A percentile compares a stretch with the other conserved stretches of the same genome.
phyloP scores from a whole-genome alignment of 1,284 basidiomycete species.

The Irpex sp. region DNA sequence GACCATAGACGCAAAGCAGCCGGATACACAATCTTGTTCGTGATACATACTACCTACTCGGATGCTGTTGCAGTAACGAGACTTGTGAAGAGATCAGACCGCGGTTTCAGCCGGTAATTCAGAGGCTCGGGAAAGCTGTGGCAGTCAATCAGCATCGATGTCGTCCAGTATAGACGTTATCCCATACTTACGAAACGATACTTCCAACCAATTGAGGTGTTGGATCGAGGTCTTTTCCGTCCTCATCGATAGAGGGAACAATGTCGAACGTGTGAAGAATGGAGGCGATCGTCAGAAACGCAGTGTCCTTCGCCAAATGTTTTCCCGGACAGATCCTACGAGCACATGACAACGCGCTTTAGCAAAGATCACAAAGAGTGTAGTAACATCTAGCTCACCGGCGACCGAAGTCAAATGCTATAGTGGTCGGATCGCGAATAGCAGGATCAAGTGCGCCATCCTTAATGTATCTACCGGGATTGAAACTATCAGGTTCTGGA shows the following conservation, averaged over 20 bases:
- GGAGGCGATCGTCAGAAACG: conserved; percentile 35
- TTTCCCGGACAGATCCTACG: conserved; percentile 38
- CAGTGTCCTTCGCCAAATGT: conserved; percentile 35
- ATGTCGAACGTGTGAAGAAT: conserved; percentile 37
- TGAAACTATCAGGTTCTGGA: conserved; percentile 17
- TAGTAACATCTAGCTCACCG: conserved; percentile 3
- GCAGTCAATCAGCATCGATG: neutral
- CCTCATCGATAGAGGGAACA: conserved; percentile 21
- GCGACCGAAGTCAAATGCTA: conserved; percentile 21
- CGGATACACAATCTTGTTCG: too few species aligned
- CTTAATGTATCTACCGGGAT: conserved; percentile 23
- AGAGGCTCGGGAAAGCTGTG: neutral
- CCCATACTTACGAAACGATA: conserved; percentile 1
- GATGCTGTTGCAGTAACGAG: too few species aligned
- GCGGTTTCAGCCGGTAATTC: neutral
- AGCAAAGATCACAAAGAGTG: neutral
- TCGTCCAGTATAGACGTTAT: neutral
- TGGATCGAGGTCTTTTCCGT: conserved; percentile 1
- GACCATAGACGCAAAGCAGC: too few species aligned
- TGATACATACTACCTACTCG: too few species aligned
- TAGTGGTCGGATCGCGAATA: neutral
- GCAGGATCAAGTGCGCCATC: neutral
- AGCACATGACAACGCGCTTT: neutral
- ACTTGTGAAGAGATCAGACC: too few species aligned
- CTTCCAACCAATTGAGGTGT: conserved; percentile 3